phyloP scores from a whole-genome alignment of 2,329 filamentous ascomycete species.

The Aspergillus sp. region DNA sequence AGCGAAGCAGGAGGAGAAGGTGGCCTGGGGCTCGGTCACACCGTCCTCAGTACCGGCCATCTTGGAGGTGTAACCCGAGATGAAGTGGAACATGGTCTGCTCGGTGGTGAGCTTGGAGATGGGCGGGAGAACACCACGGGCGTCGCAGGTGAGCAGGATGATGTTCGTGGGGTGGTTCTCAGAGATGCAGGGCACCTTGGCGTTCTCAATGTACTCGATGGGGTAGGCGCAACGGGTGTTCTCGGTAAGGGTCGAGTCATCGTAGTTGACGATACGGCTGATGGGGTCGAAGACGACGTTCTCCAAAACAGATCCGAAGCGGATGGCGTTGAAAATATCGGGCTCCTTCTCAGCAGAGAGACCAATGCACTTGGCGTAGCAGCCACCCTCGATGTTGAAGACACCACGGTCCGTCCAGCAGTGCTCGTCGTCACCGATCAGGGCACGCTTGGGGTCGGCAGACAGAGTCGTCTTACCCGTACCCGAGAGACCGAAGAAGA shows the following conservation, averaged over 20 bases:
- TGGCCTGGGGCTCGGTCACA: conserved; percentile 94
- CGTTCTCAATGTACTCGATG: conserved; percentile 98
- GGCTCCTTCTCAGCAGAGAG: conserved; percentile 98
- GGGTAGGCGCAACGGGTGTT: conserved; percentile 98
- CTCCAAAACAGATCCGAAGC: conserved; percentile 94
- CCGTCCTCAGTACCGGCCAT: conserved; percentile 99
- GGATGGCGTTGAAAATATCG: conserved; percentile 94
- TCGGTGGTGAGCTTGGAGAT: conserved; percentile 94
- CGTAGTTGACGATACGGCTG: conserved; percentile 90
- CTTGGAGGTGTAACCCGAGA: conserved; percentile 99
- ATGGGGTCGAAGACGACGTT: conserved; percentile 96
- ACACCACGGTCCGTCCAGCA: conserved; percentile 96
- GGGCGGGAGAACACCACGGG: conserved; percentile 91
- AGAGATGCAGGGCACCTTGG: conserved; percentile 94
- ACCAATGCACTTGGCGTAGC: conserved; percentile 98
- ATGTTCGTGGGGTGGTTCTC: conserved; percentile 92
- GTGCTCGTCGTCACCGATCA: conserved; percentile 99
- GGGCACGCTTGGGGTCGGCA: conserved; percentile 89
- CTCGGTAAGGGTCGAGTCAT: conserved; percentile 90
- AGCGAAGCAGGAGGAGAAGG: conserved; percentile 98
- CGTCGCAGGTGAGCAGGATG: conserved; percentile 96
- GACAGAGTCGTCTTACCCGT: conserved; percentile 99
- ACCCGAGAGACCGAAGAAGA: conserved; percentile 98
- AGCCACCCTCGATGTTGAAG: conserved; percentile 99
- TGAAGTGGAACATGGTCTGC: conserved; percentile 99